A percentile compares a stretch with the other conserved stretches of the same genome.
Evolutionary conservation across 2,329 filamentous ascomycete species (phyloP).

Genomic region (Beauveria caledonica): DNA sequence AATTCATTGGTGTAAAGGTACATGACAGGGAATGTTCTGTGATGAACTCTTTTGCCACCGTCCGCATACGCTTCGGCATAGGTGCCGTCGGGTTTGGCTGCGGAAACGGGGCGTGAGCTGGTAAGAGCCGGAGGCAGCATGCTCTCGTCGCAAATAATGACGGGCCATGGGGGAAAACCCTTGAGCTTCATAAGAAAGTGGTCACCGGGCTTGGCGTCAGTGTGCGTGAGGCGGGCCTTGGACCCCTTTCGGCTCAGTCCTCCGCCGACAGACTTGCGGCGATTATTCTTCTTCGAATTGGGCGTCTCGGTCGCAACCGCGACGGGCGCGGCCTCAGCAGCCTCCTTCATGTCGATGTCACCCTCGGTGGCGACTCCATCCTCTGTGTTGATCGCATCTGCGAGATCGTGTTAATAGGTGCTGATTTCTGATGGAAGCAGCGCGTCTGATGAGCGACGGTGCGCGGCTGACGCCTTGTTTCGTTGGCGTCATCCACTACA

Average conservation of each 20-base stretch:
- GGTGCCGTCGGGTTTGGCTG: slow-evolving; percentile 71
- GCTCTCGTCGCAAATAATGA: slow-evolving; percentile 85
- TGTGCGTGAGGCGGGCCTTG: slow-evolving; percentile 59
- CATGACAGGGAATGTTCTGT: slow-evolving; percentile 91
- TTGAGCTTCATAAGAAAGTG: slow-evolving; percentile 90
- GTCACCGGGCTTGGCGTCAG: slow-evolving; percentile 82
- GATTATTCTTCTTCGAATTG: slow-evolving; percentile 35
- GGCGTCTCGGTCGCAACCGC: slow-evolving; percentile 28
- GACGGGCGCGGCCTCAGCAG: slow-evolving; percentile 20
- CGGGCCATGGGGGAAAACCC: slow-evolving; percentile 90
- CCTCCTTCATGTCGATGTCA: slow-evolving; percentile 49
- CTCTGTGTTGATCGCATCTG: slow-evolving; percentile 16
- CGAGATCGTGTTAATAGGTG: neutral
- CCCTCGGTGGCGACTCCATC: slow-evolving; percentile 25
- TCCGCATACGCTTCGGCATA: slow-evolving; percentile 83
- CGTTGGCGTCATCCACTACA: neutral
- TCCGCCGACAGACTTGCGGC: slow-evolving; percentile 66
- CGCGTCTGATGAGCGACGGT: neutral
- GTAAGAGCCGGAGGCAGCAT: slow-evolving; percentile 81
- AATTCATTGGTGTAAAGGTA: slow-evolving; percentile 94
- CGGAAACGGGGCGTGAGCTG: slow-evolving; percentile 73
- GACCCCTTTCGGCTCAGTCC: slow-evolving; percentile 79
- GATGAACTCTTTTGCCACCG: slow-evolving; percentile 74
- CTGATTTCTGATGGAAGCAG: neutral
- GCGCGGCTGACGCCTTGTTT: neutral